Evolutionary conservation across 202 grass and related monocot species (phyloP).

Genomic region (Zoysia matrella): DNA sequence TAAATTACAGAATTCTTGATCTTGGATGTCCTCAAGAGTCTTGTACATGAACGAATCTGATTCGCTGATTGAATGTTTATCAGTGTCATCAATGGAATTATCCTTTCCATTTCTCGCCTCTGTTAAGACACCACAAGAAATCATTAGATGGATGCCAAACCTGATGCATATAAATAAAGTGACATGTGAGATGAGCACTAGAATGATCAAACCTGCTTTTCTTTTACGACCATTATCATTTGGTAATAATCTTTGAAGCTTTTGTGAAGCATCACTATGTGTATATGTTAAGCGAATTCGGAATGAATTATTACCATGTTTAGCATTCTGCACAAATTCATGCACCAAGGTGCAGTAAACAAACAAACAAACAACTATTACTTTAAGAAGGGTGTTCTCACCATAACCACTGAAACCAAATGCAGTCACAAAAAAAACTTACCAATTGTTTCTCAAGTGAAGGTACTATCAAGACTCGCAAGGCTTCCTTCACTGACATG

Average conservation of each 20-base stretch:
- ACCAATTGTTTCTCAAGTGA: slow-evolving; percentile 77
- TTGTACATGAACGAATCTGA: slow-evolving; percentile 58
- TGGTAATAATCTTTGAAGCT: slow-evolving; percentile 59
- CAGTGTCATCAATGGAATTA: slow-evolving; percentile 40
- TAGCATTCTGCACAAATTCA: slow-evolving; percentile 61
- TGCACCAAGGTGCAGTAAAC: background rate
- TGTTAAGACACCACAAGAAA: slow-evolving; percentile 38
- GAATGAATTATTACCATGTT: slow-evolving; percentile 65
- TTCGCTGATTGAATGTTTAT: slow-evolving; percentile 62
- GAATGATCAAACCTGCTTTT: slow-evolving; percentile 48
- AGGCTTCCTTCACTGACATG: slow-evolving; percentile 77
- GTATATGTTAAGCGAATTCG: slow-evolving; percentile 82
- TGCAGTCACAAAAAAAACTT: slow-evolving; percentile 30
- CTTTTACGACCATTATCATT: slow-evolving; percentile 58
- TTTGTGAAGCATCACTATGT: slow-evolving; percentile 68
- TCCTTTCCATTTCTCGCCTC: slow-evolving; percentile 48
- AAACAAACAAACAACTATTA: slow-evolving; percentile 1
- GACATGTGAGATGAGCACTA: background rate
- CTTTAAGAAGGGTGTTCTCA: slow-evolving; percentile 5
- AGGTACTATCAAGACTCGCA: slow-evolving; percentile 63
- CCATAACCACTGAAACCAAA: slow-evolving; percentile 25
- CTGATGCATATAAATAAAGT: slow-evolving; percentile 9
- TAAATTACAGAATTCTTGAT: slow-evolving; percentile 68
- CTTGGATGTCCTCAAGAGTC: slow-evolving; percentile 68
- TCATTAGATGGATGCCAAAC: slow-evolving; percentile 4